Evolutionary conservation across 192 early-diverging fungal species (phyloP), one percentile per base, ranked within the genome.

Genomic region (Rhizophagus prolifer): DNA sequence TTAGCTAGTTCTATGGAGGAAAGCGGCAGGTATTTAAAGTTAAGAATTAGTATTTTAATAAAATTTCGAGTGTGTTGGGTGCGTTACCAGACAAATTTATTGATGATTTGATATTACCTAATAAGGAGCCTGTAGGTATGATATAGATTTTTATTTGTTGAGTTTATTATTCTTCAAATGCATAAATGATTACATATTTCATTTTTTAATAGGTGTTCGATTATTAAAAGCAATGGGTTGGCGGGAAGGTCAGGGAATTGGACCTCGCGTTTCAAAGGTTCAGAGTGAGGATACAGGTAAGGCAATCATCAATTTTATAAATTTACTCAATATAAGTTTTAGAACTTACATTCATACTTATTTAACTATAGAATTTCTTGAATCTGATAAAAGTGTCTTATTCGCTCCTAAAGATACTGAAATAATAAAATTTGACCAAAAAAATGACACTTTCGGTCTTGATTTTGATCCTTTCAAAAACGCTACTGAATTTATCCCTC

Each of bases 191-290:
- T 36, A 34, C 19, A n/a, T 7, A 5, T 41, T 19, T 9, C 19
- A n/a, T 67, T 36, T 34, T 66, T 66, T 21, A 23, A 31, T 58
- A 76, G 93, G 92, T 28, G 72, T 89, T 28, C 84, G 85, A 54
- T 76, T 98, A 8, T 81, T 98, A 79, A 81, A 88, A 19, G 82
- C 86, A 62, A 94, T 97, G 95, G 95, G 95, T 0, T 96, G 95
- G 94, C 87, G 91, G 63, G 89, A 93, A 50, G 95, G 95, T 6
- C 93, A 95, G 72, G 93, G 92, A 1, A 87, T 96, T 47, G 95
- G 95, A 4, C 90, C 94, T 7, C 86, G 92, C 21, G 82, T 88
- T 9, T 84, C 81, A 23, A 88, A 82, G 58, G 78, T 76, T 41
- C 79, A 82, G 60, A 64, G 47, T 47, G 64, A 59, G 14, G 63